Percentiles rank a stretch among this genome's conserved stretches.
Evolutionary conservation across 2,329 filamentous ascomycete genomes (phyloP).

Genomic region (Berkeleyomyces rouxiae): DNA sequence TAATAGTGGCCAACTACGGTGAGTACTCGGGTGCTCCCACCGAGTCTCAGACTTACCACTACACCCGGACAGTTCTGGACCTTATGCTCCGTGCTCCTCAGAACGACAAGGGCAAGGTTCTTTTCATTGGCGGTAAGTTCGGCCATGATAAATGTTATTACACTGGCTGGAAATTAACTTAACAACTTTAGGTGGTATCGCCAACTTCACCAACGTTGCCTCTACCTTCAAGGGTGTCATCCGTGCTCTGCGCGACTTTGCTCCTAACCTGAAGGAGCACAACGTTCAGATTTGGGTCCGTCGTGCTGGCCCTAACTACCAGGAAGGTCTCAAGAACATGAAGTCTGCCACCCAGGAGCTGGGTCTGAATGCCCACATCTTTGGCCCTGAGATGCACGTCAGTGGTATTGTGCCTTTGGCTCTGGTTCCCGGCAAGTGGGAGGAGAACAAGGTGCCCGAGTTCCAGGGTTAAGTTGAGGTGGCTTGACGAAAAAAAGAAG

Average conservation of each 20-base stretch:
- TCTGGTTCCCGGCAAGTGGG: slow-evolving; percentile 49
- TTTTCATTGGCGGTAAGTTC: slow-evolving; percentile 74
- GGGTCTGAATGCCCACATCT: slow-evolving; percentile 53
- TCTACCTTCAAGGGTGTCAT: slow-evolving; percentile 99
- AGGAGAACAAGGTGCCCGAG: slow-evolving; percentile 43
- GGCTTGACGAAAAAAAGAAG: slow-evolving; percentile 8
- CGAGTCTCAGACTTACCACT: slow-evolving; percentile 98
- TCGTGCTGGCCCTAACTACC: slow-evolving; percentile 85
- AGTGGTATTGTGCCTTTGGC: slow-evolving; percentile 92
- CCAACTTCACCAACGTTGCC: slow-evolving; percentile 99
- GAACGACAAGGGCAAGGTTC: slow-evolving; percentile 82
- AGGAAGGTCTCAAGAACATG: slow-evolving; percentile 99
- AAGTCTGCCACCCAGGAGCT: slow-evolving; percentile 91
- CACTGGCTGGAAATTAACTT: background rate
- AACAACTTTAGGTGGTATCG: slow-evolving; percentile 50
- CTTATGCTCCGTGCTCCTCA: slow-evolving; percentile 87
- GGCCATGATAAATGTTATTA: background rate
- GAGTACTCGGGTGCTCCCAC: slow-evolving; percentile 98
- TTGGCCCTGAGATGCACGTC: slow-evolving; percentile 78
- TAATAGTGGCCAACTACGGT: slow-evolving; percentile 77
- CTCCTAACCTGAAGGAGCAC: slow-evolving; percentile 77
- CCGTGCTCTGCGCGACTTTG: slow-evolving; percentile 79
- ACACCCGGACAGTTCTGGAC: slow-evolving; percentile 90
- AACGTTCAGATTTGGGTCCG: slow-evolving; percentile 95
- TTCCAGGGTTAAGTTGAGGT: slow-evolving; percentile 34